Evolutionary conservation across 257 asterid genomes (phyloP).

Genomic region (Hygrophila difformis): DNA sequence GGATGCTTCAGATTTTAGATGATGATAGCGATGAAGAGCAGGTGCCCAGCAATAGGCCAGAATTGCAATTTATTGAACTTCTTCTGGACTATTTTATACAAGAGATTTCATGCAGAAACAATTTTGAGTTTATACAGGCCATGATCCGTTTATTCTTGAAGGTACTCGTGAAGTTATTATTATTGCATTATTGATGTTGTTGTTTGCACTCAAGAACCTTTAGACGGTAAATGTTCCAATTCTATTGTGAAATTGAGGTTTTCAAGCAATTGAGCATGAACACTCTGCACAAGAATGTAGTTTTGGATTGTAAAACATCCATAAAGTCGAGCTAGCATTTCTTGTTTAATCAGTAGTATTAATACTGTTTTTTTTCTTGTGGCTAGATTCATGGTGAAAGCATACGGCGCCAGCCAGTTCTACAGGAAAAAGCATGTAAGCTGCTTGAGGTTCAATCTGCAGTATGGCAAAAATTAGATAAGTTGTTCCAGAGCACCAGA

Average conservation of each 20-base stretch:
- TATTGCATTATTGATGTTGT: conserved; percentile 4
- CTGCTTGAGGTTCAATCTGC: conserved; percentile 61
- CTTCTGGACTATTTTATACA: conserved; percentile 67
- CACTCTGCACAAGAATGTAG: neutral
- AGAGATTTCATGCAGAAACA: conserved; percentile 58
- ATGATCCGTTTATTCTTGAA: conserved; percentile 64
- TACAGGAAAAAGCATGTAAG: conserved; percentile 51
- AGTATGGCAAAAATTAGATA: conserved; percentile 70
- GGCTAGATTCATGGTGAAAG: conserved; percentile 84
- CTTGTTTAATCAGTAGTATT: neutral
- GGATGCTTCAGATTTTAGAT: conserved; percentile 83
- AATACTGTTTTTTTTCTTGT: no score
- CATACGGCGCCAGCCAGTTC: conserved; percentile 42
- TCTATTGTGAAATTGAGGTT: neutral
- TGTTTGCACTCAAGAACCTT: no score
- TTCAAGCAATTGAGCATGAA: neutral
- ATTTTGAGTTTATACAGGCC: conserved; percentile 79
- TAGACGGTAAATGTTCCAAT: neutral
- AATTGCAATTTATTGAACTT: conserved; percentile 50
- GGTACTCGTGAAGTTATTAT: conserved; percentile 45
- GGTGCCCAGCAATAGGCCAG: conserved; percentile 44
- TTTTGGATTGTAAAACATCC: neutral
- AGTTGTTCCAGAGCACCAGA: conserved; percentile 61
- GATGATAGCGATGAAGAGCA: conserved; percentile 47
- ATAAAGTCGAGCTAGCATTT: neutral